Evolutionary conservation across 2,329 filamentous ascomycete genomes (phyloP), one percentile per base, ranked within the genome.

Genomic region (Aspergillus sp.): DNA sequence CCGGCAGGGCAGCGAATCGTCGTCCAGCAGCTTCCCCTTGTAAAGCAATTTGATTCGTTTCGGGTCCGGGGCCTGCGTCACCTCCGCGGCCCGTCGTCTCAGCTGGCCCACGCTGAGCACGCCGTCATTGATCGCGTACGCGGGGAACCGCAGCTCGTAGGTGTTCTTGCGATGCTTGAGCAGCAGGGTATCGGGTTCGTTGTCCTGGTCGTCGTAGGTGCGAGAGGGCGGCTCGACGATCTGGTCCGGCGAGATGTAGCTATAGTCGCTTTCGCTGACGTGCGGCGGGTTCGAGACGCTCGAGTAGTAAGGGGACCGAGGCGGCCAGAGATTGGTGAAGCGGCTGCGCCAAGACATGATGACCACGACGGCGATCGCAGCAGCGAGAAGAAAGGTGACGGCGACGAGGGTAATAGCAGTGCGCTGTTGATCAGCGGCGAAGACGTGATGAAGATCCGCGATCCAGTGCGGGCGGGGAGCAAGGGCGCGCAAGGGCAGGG

Each of bases 51-150:
- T 75, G 58, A 82, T 70, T 24, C 73, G 71, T 45, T 73, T 67
- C 14, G 74, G 70, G 54, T 78, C 68, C 3, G 65, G 58, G 7
- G 74, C 73, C 14, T 71, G 71, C 16, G 76, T 73, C 58, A 70
- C 69, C 39, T 71, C 65, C 1, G 77, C 80, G 12, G 78, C 78
- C 6, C 70, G 67, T 45, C 73, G 67, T 49, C 80, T 70, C 46
- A 82, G 62, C 18, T 78, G 71, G 29, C 76, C 74, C 32, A 82
- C 73, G 26, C 71, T 78, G 50, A 81, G 66, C 16, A 66, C 65
- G 9, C 77, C 78, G 61, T 82, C 80, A 56, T 76, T 76, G 67
- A 82, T 81, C 9, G 79, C 74, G 63, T 78, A 82, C 22, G 80
- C 73, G 4, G 73, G 75, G 65, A 81, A 81, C 52, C 76, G 73